Base-by-base conservation (phyloP, 306 rosid species). In the apple (Malus domestica) region DNA sequence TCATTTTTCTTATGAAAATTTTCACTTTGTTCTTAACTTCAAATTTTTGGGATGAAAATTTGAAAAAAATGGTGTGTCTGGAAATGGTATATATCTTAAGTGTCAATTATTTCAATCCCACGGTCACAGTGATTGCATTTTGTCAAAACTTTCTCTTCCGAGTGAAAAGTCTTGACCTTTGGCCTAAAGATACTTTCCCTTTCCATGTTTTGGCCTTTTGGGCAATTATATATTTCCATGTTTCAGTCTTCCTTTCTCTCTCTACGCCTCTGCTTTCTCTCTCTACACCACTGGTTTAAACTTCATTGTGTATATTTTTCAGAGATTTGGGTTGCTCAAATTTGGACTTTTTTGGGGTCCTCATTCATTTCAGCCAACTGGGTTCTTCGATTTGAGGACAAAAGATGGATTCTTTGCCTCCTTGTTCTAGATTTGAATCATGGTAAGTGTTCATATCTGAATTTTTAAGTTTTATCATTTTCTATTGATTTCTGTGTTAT, bases 381-480 rank as follows among this genome's bases (percentile, higher is more conserved):
- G 84, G 85, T 87, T 72, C 73, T 68, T 82, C 80, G 84, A 80
- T 84, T 78, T 81, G 75, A 75, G 76, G 77, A 80, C 60, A 27
- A 38, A 67, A 75, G 71, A 78, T 27, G 82, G 86, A 86, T 80
- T 87, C 80, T 74, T 32, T 42, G 78, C 67, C 72, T 64, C 67
- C 70, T 46, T 76, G 78, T 65, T 62, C 68, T 78, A 84, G 87
- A 82, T 81, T 83, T 83, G 84, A 77, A 74, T 78, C 82, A 79
- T 40, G 49, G 96, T 89, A 82, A 89, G 96, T 85, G 63, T 64
- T 78, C 91, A 86, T 94, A 93, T 93, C 96, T 90, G 89, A 89
- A 85, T 74, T 58, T 85, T 58, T 29, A 55, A 81, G 79, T 42
- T 51, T 51, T 72, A 75, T 83, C 59, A 38, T 46, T 70, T 58